phyloP scores from a whole-genome alignment of 345 rosid species.

The Arabis hirsuta region DNA sequence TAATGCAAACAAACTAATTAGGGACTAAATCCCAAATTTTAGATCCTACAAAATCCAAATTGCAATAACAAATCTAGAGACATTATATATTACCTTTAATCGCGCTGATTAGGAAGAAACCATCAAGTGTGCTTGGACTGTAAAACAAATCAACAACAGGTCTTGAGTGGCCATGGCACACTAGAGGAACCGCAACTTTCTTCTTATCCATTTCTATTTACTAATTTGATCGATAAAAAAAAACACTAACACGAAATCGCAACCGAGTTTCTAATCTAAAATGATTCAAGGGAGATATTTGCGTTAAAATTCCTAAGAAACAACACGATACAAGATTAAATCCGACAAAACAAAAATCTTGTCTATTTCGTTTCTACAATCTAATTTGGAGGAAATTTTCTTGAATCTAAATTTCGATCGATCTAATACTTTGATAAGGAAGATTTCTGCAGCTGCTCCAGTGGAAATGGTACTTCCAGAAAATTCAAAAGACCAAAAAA shows the following conservation, averaged over 20 bases:
- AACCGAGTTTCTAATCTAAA: neutral
- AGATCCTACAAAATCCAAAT: neutral
- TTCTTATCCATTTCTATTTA: conserved; percentile 63
- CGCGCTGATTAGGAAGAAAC: conserved; percentile 78
- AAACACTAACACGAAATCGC: neutral
- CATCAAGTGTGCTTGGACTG: conserved; percentile 78
- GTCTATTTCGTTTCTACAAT: neutral
- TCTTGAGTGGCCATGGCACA: conserved; percentile 80
- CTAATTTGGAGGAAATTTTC: neutral
- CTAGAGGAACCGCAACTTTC: conserved; percentile 65
- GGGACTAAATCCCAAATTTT: neutral
- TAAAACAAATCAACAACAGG: conserved; percentile 77
- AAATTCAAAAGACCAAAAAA: neutral
- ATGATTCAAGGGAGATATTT: neutral
- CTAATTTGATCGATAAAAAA: conserved; percentile 9
- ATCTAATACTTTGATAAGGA: conserved; percentile 16
- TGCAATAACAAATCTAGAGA: neutral
- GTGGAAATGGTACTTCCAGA: conserved; percentile 7
- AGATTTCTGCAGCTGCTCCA: conserved; percentile 34
- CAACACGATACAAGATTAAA: conserved; percentile 3
- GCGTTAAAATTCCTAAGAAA: conserved; percentile 5
- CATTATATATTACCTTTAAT: conserved; percentile 54
- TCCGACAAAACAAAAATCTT: conserved; percentile 10
- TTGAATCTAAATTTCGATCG: neutral
- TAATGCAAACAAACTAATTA: too few relatives aligned